These are phyloP conservation scores for Sclerotinia subarctica DNA, from an alignment of 2,329 filamentous ascomycete species.

Conservation along the genomic window DNA sequence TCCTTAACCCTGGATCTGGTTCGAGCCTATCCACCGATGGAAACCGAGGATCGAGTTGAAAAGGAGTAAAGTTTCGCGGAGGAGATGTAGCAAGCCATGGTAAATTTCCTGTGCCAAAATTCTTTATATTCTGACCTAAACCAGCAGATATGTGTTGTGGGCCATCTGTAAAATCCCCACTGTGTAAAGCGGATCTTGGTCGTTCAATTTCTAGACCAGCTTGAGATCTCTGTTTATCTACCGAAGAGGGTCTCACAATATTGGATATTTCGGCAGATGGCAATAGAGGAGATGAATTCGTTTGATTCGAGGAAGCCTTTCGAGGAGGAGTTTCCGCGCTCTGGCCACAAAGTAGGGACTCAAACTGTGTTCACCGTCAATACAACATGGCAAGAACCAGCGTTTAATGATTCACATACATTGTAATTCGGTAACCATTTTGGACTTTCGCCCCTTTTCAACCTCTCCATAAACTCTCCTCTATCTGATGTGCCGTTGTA, in stretches of 20 bases:
- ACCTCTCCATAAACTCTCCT: conserved; percentile 74
- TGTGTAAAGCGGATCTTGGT: conserved; percentile 72
- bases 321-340: conserved; percentile 31
- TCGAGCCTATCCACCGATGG: conserved; percentile 28
- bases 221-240: conserved; percentile 46
- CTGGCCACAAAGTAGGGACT: conserved; percentile 34
- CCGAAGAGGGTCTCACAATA: conserved; percentile 35
- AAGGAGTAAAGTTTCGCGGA: conserved; percentile 50
- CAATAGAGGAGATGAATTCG: conserved; percentile 37
- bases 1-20: conserved; percentile 23
- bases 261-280: conserved; percentile 40
- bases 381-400: conserved; percentile 10
- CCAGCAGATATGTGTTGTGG: conserved; percentile 21
- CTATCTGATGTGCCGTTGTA: conserved; percentile 51
- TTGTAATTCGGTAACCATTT: conserved; percentile 67
- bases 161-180: conserved; percentile 58
- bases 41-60: conserved; percentile 43
- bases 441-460: conserved; percentile 76
- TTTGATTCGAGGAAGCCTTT: conserved; percentile 24
- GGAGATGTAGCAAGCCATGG: conserved; percentile 57
- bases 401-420: conserved; percentile 43
- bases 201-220: conserved; percentile 69
- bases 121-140: conserved; percentile 19
- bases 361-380: conserved; percentile 29
- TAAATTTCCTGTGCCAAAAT: conserved; percentile 25